These are phyloP conservation scores for Septoria petroselini DNA, from an alignment of 2,329 filamentous ascomycete species.

Conservation along the genomic window DNA sequence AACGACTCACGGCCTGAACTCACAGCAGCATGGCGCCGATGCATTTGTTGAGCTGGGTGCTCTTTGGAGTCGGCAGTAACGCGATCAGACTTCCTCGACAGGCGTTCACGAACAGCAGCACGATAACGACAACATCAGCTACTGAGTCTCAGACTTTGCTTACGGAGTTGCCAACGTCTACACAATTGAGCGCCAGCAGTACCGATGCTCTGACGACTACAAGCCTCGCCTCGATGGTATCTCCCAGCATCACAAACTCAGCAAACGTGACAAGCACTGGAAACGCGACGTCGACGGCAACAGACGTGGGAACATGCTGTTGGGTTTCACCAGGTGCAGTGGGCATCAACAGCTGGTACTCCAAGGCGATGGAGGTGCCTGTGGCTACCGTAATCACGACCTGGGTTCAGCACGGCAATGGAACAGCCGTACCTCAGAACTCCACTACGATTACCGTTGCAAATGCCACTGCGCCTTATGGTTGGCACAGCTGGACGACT, in stretches of 20 bases:
- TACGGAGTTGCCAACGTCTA: neutral
- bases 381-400: constrained; percentile 6
- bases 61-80: neutral
- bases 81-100: constrained; percentile 1
- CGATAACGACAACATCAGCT: neutral
- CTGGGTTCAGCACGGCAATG: constrained; percentile 7
- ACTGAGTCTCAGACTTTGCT: too few relatives aligned
- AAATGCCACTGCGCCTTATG: constrained; percentile 4
- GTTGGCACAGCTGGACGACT: constrained; percentile 9
- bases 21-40: neutral
- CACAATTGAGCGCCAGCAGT: neutral
- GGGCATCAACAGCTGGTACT: constrained; percentile 5
- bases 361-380: constrained; percentile 2
- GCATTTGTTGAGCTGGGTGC: neutral
- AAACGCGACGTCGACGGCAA: neutral
- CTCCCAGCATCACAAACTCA: neutral
- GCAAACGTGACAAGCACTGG: neutral
- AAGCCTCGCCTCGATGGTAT: neutral
- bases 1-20: neutral
- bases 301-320: constrained; percentile 1
- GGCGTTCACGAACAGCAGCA: neutral
- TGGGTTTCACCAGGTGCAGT: constrained; percentile 2
- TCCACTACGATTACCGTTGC: constrained; percentile 2
- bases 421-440: constrained; percentile 4
- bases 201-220: neutral